Evolutionary conservation across 2,329 filamentous ascomycete genomes (phyloP).

Genomic region (Dactylellina drechsleri): DNA sequence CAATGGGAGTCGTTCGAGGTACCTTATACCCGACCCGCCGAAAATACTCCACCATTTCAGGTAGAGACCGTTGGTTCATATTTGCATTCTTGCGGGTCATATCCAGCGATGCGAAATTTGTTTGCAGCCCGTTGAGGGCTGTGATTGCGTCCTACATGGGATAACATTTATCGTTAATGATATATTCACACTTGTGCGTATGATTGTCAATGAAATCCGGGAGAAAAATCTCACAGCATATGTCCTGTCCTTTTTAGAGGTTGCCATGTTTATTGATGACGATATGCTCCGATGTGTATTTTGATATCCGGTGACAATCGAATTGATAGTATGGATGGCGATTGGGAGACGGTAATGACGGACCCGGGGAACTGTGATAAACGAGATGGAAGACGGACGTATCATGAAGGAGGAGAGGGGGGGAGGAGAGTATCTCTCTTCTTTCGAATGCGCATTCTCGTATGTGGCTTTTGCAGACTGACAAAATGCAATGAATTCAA

Average conservation of each 20-base stretch:
- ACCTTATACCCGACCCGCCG: slow-evolving; percentile 78
- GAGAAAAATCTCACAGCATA: slow-evolving; percentile 36
- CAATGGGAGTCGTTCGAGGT: slow-evolving; percentile 60
- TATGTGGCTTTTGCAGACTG: background rate
- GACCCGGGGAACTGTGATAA: background rate
- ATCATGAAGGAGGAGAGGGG: slow-evolving; percentile 20
- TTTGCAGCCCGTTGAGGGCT: slow-evolving; percentile 79
- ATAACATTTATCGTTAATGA: background rate
- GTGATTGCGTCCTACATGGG: slow-evolving; percentile 71
- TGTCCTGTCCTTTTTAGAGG: slow-evolving; percentile 19
- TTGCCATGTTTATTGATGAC: slow-evolving; percentile 25
- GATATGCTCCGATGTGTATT: background rate
- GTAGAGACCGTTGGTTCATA: slow-evolving; percentile 77
- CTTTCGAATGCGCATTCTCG: background rate
- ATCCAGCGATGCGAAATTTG: slow-evolving; percentile 81
- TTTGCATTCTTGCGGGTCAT: slow-evolving; percentile 78
- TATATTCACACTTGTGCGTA: background rate
- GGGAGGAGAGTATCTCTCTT: slow-evolving; percentile 6
- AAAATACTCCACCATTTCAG: slow-evolving; percentile 84
- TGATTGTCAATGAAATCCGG: too few relatives aligned
- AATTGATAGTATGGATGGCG: background rate
- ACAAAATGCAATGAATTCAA: background rate
- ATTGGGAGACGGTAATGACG: background rate
- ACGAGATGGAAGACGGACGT: slow-evolving; percentile 10
- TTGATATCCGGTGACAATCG: background rate